Evolutionary conservation across 2,329 filamentous ascomycete genomes (phyloP).

Genomic region (Penicillium capsulatum): DNA sequence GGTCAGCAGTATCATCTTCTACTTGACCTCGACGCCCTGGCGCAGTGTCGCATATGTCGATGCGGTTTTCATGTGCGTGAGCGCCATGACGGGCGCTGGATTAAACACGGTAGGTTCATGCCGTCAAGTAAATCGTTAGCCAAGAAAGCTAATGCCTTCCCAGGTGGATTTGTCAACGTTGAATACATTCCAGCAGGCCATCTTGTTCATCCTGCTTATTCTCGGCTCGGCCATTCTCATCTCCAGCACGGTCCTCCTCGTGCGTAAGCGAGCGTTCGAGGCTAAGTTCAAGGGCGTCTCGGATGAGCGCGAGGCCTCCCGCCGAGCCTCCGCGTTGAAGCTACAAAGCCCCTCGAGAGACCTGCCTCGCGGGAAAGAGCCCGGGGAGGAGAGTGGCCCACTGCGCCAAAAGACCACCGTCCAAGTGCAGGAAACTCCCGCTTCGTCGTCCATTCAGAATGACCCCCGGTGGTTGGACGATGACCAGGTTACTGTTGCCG

Average conservation of each 20-base stretch:
- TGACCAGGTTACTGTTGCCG: constrained; percentile 28
- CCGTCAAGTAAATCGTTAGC: not conserved
- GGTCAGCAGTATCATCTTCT: constrained; percentile 59
- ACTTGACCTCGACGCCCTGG: constrained; percentile 48
- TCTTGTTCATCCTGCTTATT: constrained; percentile 63
- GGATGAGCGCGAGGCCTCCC: constrained; percentile 25
- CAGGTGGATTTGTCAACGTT: constrained; percentile 52
- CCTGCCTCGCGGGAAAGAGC: not conserved
- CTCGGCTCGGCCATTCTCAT: constrained; percentile 65
- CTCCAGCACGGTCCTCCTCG: constrained; percentile 59
- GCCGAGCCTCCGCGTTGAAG: constrained; percentile 11
- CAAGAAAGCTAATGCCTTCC: not conserved
- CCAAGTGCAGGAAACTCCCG: constrained; percentile 1
- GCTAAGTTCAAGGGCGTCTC: constrained; percentile 55
- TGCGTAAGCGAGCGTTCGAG: constrained; percentile 60
- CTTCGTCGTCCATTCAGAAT: constrained; percentile 4
- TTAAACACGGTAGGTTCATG: constrained; percentile 54
- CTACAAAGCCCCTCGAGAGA: not conserved
- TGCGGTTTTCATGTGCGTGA: constrained; percentile 62
- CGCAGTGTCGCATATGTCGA: constrained; percentile 58
- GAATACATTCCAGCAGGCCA: constrained; percentile 64
- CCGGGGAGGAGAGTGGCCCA: constrained; percentile 1
- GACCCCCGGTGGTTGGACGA: constrained; percentile 29
- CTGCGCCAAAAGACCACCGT: constrained; percentile 4
- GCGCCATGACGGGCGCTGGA: constrained; percentile 64